These are phyloP conservation scores for Purshia tridentata DNA, from an alignment of 306 rosid genomes.

Conservation along the genomic window DNA sequence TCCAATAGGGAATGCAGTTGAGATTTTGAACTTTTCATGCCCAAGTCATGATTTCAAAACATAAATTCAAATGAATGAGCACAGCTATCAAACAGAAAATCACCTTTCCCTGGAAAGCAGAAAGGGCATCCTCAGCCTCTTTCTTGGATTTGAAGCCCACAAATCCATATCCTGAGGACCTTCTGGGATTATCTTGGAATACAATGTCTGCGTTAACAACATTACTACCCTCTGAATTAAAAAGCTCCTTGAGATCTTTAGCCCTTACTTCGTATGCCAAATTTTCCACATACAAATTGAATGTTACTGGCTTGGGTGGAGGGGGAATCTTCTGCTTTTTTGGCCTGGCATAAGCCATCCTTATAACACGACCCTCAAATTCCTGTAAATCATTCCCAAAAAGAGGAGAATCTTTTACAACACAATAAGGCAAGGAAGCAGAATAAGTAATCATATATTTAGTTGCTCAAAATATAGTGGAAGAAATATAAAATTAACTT, in stretches of 20 bases:
- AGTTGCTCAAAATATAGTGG: not conserved
- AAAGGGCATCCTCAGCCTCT: conserved; percentile 75
- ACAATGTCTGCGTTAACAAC: conserved; percentile 68
- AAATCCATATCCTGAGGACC: conserved; percentile 84
- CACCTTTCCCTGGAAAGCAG: conserved; percentile 81
- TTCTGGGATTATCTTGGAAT: conserved; percentile 67
- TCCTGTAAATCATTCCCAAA: conserved; percentile 47
- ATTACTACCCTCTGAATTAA: conserved; percentile 49
- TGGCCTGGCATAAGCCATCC: conserved; percentile 56
- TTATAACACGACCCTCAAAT: conserved; percentile 66
- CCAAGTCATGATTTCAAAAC: conserved; percentile 2
- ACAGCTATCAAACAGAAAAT: conserved; percentile 8
- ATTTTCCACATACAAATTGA: conserved; percentile 81
- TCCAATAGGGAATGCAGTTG: not conserved
- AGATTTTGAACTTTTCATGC: not conserved
- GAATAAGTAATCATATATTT: conserved; percentile 1
- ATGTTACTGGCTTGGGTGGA: conserved; percentile 59
- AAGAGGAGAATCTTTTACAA: conserved; percentile 6
- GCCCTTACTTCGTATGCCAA: conserved; percentile 66
- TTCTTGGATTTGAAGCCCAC: conserved; percentile 77
- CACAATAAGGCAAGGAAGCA: not conserved
- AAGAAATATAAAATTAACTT: not conserved
- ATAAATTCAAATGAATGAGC: conserved; percentile 18
- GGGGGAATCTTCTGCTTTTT: conserved; percentile 53
- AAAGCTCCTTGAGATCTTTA: conserved; percentile 75